phyloP scores from a whole-genome alignment of 306 rosid species.

The Quercus variabilis region DNA sequence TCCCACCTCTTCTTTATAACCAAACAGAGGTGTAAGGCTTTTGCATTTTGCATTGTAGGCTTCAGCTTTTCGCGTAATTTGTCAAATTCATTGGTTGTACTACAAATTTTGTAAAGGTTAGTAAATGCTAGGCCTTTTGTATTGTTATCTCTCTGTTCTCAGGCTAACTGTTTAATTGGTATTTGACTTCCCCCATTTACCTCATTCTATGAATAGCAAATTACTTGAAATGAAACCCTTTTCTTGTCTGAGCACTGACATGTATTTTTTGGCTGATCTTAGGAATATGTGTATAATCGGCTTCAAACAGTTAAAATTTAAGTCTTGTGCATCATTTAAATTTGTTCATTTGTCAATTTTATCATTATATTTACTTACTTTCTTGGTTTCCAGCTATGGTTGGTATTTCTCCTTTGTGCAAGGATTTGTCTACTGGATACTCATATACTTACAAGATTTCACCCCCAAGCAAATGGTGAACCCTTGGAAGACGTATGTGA shows the following conservation, averaged over 20 bases:
- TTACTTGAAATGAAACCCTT: not conserved
- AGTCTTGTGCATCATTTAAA: not conserved
- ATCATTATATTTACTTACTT: not conserved
- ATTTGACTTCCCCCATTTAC: not conserved
- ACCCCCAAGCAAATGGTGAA: conserved; percentile 56
- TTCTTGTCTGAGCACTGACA: not conserved
- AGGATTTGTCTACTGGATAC: conserved; percentile 49
- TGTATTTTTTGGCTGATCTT: not conserved
- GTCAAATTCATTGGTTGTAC: no score
- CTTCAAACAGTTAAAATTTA: conserved; percentile 42
- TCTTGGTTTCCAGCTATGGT: conserved; percentile 38
- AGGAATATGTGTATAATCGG: conserved; percentile 59
- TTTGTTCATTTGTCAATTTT: not conserved
- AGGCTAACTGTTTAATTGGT: not conserved
- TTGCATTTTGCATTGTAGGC: not conserved
- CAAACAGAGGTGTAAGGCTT: not conserved
- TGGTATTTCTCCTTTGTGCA: conserved; percentile 70
- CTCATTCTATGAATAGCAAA: not conserved
- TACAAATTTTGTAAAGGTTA: not conserved
- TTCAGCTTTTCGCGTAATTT: not conserved
- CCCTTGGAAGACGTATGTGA: conserved; percentile 56
- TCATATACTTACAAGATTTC: conserved; percentile 53
- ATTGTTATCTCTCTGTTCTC: not conserved
- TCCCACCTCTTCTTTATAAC: not conserved
- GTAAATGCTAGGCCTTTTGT: not conserved